Evolutionary conservation across 495 filamentous ascomycete species (phyloP).

Genomic region (Ascodesmis nigricans): DNA sequence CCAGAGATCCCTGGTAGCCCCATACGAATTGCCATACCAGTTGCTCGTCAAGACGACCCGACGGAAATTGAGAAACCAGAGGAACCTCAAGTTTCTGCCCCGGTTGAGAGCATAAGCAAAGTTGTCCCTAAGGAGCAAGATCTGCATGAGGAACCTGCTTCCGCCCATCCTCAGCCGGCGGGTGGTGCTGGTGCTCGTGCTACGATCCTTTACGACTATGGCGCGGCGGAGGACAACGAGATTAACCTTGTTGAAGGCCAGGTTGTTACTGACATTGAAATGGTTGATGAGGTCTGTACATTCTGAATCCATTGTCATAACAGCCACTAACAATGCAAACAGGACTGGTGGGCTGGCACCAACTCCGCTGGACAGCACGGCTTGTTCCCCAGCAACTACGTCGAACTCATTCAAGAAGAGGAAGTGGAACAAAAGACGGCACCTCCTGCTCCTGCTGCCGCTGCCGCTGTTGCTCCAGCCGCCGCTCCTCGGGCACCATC

Average conservation of each 20-base stretch:
- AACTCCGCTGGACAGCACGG: slow-evolving; percentile 62
- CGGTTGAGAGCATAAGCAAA: slow-evolving; percentile 34
- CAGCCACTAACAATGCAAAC: slow-evolving; percentile 5
- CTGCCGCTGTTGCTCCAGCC: slow-evolving; percentile 11
- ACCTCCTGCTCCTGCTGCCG: slow-evolving; percentile 18
- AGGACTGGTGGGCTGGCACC: slow-evolving; percentile 90
- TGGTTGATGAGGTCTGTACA: slow-evolving; percentile 55
- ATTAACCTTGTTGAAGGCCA: slow-evolving; percentile 79
- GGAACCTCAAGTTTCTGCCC: slow-evolving; percentile 28
- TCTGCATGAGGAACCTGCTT: slow-evolving; percentile 36
- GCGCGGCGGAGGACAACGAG: slow-evolving; percentile 93
- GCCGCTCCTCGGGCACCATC: slow-evolving; percentile 2
- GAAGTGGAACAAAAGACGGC: slow-evolving; percentile 21
- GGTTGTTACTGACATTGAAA: slow-evolving; percentile 81
- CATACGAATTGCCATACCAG: slow-evolving; percentile 69
- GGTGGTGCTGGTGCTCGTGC: slow-evolving; percentile 41
- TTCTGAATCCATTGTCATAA: too few relatives aligned
- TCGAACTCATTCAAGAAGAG: slow-evolving; percentile 57
- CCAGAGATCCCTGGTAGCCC: slow-evolving; percentile 30
- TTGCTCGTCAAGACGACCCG: slow-evolving; percentile 35
- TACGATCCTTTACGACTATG: slow-evolving; percentile 80
- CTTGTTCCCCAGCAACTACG: slow-evolving; percentile 92
- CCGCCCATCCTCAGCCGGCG: slow-evolving; percentile 42
- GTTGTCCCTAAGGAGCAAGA: slow-evolving; percentile 40
- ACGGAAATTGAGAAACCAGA: slow-evolving; percentile 30